Evolutionary conservation across 2,329 filamentous ascomycete genomes (phyloP), one percentile per base, ranked within the genome.

Genomic region (Alternaria arbusti): DNA sequence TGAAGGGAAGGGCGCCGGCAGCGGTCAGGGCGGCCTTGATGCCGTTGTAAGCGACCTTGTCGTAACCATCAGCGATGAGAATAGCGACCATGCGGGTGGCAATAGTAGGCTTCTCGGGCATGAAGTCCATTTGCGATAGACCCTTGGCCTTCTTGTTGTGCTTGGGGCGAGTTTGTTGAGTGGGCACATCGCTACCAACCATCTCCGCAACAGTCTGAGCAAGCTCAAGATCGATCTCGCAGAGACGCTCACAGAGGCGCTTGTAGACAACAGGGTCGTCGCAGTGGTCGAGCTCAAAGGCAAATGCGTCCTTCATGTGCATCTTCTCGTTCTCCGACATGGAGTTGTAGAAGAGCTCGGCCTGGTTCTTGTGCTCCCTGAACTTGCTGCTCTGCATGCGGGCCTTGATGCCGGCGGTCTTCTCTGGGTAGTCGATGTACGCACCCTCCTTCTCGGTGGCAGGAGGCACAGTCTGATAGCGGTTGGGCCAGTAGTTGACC

Each of bases 301-400:
- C 83, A 11, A 92, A 84, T 0, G 90, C 88, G 36, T 82, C 82
- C 26, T 83, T 81, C 15, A 91, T 79, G 74, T 93, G 90, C 12
- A 74, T 73, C 80, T 91, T 89, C 79, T 95, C 92, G 4, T 88
- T 82, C 0, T 85, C 80, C 0, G 88, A 87, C 69, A 95, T 79
- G 15, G 90, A 94, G 82, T 95, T 95, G 82, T 89, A 95, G 82
- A 96, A 96, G 2, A 95, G 83, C 75, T 94, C 91, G 0, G 92
- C 91, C 77, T 96, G 92, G 54, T 86, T 89, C 79, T 87, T 88
- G 76, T 95, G 91, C 65, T 96, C 91, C 67, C 85, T 86, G 84
- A 95, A 95, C 81, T 95, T 95, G 69, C 85, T 85, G 67, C 88
- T 91, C 61, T 87, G 84, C 6, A 89, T 82, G 11, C 92, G 88